Evolutionary conservation across 441 rosid genomes (phyloP).

Genomic region (Cnidoscolus chayamansa): DNA sequence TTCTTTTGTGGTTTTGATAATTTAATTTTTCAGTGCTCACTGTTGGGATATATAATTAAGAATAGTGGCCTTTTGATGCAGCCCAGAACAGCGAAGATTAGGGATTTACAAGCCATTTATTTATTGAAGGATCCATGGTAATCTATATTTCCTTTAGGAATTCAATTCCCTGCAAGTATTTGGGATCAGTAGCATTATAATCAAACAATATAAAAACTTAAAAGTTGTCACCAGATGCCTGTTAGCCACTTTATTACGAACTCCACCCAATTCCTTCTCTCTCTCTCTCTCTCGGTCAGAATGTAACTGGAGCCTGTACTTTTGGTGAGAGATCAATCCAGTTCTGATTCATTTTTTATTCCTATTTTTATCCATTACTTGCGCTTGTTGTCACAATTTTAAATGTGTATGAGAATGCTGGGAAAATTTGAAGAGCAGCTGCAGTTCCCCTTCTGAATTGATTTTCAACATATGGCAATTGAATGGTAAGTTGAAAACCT

Average conservation of each 20-base stretch:
- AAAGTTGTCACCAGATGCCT: slow-evolving; percentile 5
- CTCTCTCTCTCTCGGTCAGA: neutral
- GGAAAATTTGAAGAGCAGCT: neutral
- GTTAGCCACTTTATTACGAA: neutral
- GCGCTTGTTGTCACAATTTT: neutral
- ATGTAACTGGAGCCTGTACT: neutral
- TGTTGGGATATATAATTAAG: neutral
- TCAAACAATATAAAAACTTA: neutral
- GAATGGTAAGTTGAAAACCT: neutral
- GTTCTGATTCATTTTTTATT: neutral
- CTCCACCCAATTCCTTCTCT: neutral
- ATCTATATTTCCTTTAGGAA: neutral
- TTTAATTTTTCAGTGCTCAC: neutral
- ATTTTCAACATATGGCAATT: neutral
- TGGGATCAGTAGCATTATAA: slow-evolving; percentile 13
- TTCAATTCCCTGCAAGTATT: neutral
- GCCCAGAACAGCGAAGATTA: slow-evolving; percentile 5
- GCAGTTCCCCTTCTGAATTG: neutral
- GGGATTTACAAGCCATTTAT: neutral
- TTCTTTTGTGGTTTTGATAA: neutral
- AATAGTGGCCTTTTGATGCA: slow-evolving; percentile 3
- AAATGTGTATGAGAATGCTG: neutral
- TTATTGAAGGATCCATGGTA: neutral
- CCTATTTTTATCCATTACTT: neutral
- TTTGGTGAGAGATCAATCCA: neutral